Evolutionary conservation across 2,329 filamentous ascomycete species (phyloP).

Genomic region (Rugonectria rugulosa): DNA sequence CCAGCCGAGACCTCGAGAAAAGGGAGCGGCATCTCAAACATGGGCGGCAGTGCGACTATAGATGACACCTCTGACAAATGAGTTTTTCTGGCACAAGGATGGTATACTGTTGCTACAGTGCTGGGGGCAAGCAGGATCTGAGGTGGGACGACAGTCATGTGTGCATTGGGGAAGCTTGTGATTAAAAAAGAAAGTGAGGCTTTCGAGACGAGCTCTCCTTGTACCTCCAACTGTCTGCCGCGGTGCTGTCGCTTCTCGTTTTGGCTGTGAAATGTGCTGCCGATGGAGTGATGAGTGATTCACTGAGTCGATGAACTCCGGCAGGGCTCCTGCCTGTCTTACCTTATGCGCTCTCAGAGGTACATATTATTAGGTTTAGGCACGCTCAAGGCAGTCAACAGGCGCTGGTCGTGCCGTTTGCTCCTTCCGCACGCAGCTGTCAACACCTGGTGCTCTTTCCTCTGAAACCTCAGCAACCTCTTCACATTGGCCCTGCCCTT

Average conservation of each 20-base stretch:
- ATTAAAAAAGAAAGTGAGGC: conserved; percentile 6
- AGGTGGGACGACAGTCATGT: conserved; percentile 29
- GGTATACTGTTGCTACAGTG: conserved; percentile 13
- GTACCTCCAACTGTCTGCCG: not conserved
- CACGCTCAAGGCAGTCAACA: not conserved
- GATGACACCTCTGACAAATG: not conserved
- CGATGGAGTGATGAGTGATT: too few relatives aligned
- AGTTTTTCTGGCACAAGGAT: not conserved
- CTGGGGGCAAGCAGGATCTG: conserved; percentile 13
- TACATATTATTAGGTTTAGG: too few relatives aligned
- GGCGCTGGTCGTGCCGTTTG: conserved; percentile 1
- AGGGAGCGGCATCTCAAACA: conserved; percentile 29
- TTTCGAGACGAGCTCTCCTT: not conserved
- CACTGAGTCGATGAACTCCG: too few relatives aligned
- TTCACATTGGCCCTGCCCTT: not conserved
- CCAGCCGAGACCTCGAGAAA: conserved; percentile 11
- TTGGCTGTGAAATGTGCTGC: too few relatives aligned
- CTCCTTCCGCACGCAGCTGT: conserved; percentile 16
- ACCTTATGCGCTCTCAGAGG: too few relatives aligned
- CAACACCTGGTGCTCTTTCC: conserved; percentile 1
- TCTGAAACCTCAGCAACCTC: conserved; percentile 11
- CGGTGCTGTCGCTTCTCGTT: not conserved
- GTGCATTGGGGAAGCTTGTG: conserved; percentile 13
- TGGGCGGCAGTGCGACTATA: conserved; percentile 30
- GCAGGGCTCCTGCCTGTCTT: too few relatives aligned